A percentile compares a stretch with the other conserved stretches of the same genome.
These are phyloP conservation scores for Agroathelia rolfsii DNA, from an alignment of 1,284 basidiomycete species.

Conservation along the genomic window DNA sequence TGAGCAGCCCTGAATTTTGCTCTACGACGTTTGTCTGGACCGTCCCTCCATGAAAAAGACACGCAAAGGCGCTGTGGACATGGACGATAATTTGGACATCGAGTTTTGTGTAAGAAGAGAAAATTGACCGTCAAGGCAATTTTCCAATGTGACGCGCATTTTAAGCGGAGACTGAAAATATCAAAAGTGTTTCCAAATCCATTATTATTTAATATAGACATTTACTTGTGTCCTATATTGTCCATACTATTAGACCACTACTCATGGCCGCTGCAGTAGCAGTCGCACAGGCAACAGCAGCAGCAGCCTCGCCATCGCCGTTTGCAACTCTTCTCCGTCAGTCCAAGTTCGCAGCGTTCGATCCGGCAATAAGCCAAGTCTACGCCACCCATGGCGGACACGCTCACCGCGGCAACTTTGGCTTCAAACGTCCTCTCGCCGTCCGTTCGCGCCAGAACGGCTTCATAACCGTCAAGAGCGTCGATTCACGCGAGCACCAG, in stretches of 20 bases:
- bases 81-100: conserved; percentile 75
- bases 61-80: conserved; percentile 39
- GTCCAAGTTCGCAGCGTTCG: conserved; percentile 69
- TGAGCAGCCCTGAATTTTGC: conserved; percentile 41
- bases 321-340: conserved; percentile 64
- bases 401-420: conserved; percentile 67
- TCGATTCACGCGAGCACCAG: conserved; percentile 64
- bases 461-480: conserved; percentile 45
- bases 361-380: conserved; percentile 62
- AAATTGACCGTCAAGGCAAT: conserved; percentile 4
- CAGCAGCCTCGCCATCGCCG: conserved; percentile 37
- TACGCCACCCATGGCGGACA: conserved; percentile 60
- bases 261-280: conserved; percentile 22
- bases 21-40: conserved; percentile 89
- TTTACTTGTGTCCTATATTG: background rate
- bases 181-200: background rate
- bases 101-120: conserved; percentile 13
- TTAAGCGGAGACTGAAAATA: conserved; percentile 13
- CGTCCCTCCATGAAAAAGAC: conserved; percentile 45
- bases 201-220: too few relatives aligned
- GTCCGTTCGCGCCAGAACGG: conserved; percentile 47
- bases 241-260: too few relatives aligned
- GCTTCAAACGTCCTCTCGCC: conserved; percentile 66
- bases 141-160: conserved; percentile 9
- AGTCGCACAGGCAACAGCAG: conserved; percentile 17